phyloP scores from a whole-genome alignment of 371 early-diverging fungal genomes.

The Dipsacomyces acuminosporus region DNA sequence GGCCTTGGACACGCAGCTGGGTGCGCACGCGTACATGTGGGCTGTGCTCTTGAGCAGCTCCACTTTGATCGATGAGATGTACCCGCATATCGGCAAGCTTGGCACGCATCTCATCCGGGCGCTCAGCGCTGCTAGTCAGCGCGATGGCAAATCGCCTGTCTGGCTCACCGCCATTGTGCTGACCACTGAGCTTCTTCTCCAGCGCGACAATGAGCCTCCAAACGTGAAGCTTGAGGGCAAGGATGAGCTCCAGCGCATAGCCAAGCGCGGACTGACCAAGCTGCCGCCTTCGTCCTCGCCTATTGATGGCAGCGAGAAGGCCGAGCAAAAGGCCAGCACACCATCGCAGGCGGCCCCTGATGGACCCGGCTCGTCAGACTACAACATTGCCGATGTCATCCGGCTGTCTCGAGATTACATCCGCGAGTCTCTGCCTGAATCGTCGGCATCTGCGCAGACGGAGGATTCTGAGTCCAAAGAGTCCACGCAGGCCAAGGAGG shows the following conservation, averaged over 20 bases:
- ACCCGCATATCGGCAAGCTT: slow-evolving; percentile 11
- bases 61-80: slow-evolving; percentile 26
- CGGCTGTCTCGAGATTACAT: no score
- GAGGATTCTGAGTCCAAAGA: background rate
- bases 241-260: slow-evolving; percentile 51
- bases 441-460: no score
- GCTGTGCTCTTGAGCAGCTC: slow-evolving; percentile 35
- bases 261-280: slow-evolving; percentile 50
- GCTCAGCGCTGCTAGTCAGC: slow-evolving; percentile 24
- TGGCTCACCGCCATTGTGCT: slow-evolving; percentile 38
- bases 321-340: no score
- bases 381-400: no score
- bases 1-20: slow-evolving; percentile 25
- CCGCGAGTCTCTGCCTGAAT: no score
- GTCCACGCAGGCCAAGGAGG: background rate
- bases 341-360: no score
- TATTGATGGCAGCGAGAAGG: background rate
- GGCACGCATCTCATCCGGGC: slow-evolving; percentile 26
- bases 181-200: slow-evolving; percentile 36
- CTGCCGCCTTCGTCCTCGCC: slow-evolving; percentile 35
- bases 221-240: slow-evolving; percentile 48
- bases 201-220: slow-evolving; percentile 32
- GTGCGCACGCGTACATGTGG: slow-evolving; percentile 44
- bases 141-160: slow-evolving; percentile 16
- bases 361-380: no score